phyloP scores from a whole-genome alignment of 495 filamentous ascomycete genomes.

The Parmelia sp. region DNA sequence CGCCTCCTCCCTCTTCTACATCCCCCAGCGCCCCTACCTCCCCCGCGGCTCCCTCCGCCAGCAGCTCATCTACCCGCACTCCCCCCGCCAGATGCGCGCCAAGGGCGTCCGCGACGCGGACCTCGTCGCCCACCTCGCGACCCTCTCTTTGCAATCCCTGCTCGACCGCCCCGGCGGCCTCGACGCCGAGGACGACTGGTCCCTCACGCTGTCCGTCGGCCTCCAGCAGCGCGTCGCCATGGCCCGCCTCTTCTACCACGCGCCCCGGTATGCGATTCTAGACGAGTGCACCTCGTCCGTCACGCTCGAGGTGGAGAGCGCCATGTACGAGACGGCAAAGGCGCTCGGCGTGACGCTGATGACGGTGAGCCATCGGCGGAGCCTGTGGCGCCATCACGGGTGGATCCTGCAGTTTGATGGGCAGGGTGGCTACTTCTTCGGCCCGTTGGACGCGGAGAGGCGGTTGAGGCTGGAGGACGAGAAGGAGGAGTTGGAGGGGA shows the following conservation, averaged over 20 bases:
- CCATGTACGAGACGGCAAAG: constrained; percentile 98
- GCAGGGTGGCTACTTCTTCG: constrained; percentile 85
- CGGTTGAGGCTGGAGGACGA: constrained; percentile 75
- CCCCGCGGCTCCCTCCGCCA: constrained; percentile 82
- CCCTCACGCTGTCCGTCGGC: constrained; percentile 80
- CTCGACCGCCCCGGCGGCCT: constrained; percentile 76
- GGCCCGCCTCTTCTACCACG: constrained; percentile 93
- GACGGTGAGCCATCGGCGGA: constrained; percentile 87
- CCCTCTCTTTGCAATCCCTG: constrained; percentile 78
- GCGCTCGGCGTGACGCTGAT: constrained; percentile 84
- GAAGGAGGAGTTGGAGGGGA: constrained; percentile 13
- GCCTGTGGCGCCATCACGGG: constrained; percentile 92
- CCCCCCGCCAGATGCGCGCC: constrained; percentile 74
- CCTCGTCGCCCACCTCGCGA: constrained; percentile 65
- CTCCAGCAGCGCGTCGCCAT: constrained; percentile 97
- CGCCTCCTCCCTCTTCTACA: too few relatives aligned
- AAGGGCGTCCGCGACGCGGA: constrained; percentile 80
- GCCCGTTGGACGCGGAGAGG: constrained; percentile 80
- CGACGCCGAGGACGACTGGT: constrained; percentile 96
- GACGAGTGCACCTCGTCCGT: constrained; percentile 95
- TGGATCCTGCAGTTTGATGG: constrained; percentile 96
- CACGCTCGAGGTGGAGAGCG: constrained; percentile 85
- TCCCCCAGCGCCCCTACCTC: constrained; percentile 91
- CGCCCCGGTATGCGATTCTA: constrained; percentile 80
- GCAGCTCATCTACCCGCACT: constrained; percentile 94